These are phyloP conservation scores for Wickerhamiella occidentalis DNA, from an alignment of 805 yeast genomes.

Conservation along the genomic window DNA sequence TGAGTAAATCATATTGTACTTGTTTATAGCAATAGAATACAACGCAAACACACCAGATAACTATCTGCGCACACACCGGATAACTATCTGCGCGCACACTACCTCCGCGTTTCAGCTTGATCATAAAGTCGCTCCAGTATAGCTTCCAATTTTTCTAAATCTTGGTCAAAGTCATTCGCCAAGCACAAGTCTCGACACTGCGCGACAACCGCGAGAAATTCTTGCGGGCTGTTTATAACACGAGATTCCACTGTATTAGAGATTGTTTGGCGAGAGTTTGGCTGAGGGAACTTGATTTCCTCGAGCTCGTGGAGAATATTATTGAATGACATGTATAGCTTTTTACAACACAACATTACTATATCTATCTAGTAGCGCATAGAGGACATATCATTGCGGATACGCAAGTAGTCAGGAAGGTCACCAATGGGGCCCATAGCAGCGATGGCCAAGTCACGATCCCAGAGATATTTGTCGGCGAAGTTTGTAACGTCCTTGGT, in stretches of 20 bases:
- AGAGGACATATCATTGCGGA: slow-evolving; percentile 39
- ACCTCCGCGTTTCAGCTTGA: not conserved
- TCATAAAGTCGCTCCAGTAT: not conserved
- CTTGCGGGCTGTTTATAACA: not conserved
- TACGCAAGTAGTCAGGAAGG: slow-evolving; percentile 54
- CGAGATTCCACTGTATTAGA: not conserved
- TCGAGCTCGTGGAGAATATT: not conserved
- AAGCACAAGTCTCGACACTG: slow-evolving; percentile 3
- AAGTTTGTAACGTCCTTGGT: slow-evolving; percentile 71
- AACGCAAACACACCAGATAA: no score
- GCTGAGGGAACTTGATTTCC: not conserved
- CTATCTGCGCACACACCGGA: no score
- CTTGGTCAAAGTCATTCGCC: not conserved
- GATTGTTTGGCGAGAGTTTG: not conserved
- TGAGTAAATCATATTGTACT: no score
- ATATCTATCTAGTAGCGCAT: slow-evolving; percentile 26
- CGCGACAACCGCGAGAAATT: not conserved
- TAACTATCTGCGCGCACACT: no score
- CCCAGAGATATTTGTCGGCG: slow-evolving; percentile 71
- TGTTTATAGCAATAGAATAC: not conserved
- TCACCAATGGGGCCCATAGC: slow-evolving; percentile 73
- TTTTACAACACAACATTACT: not conserved
- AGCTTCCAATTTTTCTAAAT: not conserved
- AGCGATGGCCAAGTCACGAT: slow-evolving; percentile 79
- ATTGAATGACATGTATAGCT: not conserved